phyloP scores from a whole-genome alignment of 1,284 basidiomycete species.

The Sporisorium graminicola region DNA sequence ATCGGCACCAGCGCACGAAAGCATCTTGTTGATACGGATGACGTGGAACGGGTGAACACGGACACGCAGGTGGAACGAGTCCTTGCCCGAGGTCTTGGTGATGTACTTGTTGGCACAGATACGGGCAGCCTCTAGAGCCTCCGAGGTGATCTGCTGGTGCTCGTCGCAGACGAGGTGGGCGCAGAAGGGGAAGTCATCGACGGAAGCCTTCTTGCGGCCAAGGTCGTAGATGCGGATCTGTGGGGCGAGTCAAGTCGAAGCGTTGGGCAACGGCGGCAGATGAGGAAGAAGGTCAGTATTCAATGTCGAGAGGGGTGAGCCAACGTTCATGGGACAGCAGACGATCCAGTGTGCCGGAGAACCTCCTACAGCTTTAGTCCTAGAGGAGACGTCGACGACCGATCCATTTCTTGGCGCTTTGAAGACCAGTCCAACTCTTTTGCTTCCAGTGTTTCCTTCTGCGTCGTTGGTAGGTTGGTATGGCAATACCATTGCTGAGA shows the following conservation, averaged over 20 bases:
- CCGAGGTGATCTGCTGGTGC: conserved; percentile 95
- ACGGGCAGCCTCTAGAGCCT: conserved; percentile 97
- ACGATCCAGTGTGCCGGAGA: conserved; percentile 18
- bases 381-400: no score
- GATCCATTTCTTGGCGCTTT: no score
- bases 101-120: conserved; percentile 99
- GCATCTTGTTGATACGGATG: conserved; percentile 99
- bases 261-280: not conserved
- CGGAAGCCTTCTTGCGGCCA: conserved; percentile 90
- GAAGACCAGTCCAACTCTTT: no score
- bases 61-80: conserved; percentile 98
- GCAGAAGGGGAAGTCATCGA: conserved; percentile 87
- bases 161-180: conserved; percentile 97
- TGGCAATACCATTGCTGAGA: no score
- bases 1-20: conserved; percentile 99
- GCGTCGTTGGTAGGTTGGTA: no score
- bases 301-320: not conserved
- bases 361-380: no score
- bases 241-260: not conserved
- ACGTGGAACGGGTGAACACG: conserved; percentile 99
- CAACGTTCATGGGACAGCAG: not conserved
- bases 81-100: conserved; percentile 97
- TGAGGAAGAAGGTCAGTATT: conserved; percentile 9
- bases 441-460: no score
- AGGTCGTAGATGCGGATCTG: conserved; percentile 76